Conservation (phyloP, 2,329 filamentous ascomycete genomes). For the Sporothrix brunneoviolacea region DNA sequence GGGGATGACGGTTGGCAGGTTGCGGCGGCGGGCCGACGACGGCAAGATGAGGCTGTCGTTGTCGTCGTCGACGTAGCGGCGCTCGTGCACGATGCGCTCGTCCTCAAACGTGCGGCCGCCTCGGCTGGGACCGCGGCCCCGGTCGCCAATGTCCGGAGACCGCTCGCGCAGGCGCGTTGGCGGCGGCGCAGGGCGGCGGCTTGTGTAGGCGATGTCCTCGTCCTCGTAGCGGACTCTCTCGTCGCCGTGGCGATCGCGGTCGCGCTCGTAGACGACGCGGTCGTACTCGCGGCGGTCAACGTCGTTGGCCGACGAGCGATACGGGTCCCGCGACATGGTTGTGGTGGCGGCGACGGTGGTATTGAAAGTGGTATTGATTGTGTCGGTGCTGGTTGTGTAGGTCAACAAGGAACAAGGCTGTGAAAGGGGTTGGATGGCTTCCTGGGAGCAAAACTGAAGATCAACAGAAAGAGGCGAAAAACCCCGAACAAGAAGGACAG, state of each 20-base stretch:
- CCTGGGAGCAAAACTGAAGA: too few species aligned
- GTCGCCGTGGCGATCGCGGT: slow-evolving; percentile 46
- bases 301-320: slow-evolving; percentile 12
- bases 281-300: slow-evolving; percentile 37
- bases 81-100: slow-evolving; percentile 39
- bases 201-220: slow-evolving; percentile 32
- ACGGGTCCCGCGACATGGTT: slow-evolving; percentile 16
- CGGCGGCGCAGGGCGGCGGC: slow-evolving; percentile 21
- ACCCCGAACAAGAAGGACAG: too few species aligned
- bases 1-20: slow-evolving; percentile 16
- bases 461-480: too few species aligned
- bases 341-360: too few species aligned
- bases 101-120: slow-evolving; percentile 40
- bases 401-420: too few species aligned
- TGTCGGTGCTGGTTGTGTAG: too few species aligned
- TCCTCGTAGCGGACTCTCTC: slow-evolving; percentile 45
- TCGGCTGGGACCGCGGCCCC: slow-evolving; percentile 23
- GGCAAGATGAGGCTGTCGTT: slow-evolving; percentile 6
- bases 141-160: too few species aligned
- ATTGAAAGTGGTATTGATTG: too few species aligned
- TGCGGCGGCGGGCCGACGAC: slow-evolving; percentile 23
- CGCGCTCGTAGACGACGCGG: slow-evolving; percentile 40
- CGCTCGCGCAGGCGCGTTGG: slow-evolving; percentile 32
- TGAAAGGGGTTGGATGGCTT: too few species aligned
- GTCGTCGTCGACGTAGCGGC: slow-evolving; percentile 38